phyloP scores from a whole-genome alignment of 192 early-diverging fungal genomes.

The Gonapodya prolifera region DNA sequence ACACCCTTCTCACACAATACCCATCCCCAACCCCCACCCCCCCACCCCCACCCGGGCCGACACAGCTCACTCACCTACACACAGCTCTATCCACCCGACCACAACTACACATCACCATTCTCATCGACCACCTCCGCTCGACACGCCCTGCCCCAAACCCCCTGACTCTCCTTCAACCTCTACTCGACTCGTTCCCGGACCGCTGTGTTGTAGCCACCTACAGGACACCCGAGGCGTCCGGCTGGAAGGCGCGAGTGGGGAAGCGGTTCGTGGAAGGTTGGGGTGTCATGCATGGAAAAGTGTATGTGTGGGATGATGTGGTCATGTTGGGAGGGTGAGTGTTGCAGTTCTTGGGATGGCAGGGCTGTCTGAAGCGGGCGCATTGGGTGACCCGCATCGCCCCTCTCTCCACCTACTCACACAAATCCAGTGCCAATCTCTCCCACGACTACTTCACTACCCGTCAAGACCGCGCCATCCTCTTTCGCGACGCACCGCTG shows the following conservation, averaged over 20 bases:
- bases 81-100: slow-evolving; percentile 36
- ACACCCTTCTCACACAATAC: neutral
- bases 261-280: slow-evolving; percentile 84
- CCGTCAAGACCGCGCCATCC: slow-evolving; percentile 89
- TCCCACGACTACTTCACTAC: slow-evolving; percentile 88
- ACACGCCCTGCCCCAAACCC: slow-evolving; percentile 48
- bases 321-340: slow-evolving; percentile 38
- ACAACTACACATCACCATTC: slow-evolving; percentile 47
- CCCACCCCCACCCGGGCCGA: neutral
- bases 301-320: slow-evolving; percentile 80
- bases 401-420: neutral
- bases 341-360: neutral
- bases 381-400: neutral
- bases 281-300: slow-evolving; percentile 91
- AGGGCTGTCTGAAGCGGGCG: neutral
- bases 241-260: slow-evolving; percentile 58
- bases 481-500: slow-evolving; percentile 42
- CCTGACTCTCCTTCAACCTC: slow-evolving; percentile 48
- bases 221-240: slow-evolving; percentile 71
- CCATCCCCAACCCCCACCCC: neutral
- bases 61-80: slow-evolving; percentile 43
- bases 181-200: slow-evolving; percentile 49
- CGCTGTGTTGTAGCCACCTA: slow-evolving; percentile 65
- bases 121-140: slow-evolving; percentile 84
- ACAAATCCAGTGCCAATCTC: slow-evolving; percentile 68